Evolutionary conservation across 192 early-diverging fungal species (phyloP), one percentile per base, ranked within the genome.

Genomic region (Spinellus fusiger): DNA sequence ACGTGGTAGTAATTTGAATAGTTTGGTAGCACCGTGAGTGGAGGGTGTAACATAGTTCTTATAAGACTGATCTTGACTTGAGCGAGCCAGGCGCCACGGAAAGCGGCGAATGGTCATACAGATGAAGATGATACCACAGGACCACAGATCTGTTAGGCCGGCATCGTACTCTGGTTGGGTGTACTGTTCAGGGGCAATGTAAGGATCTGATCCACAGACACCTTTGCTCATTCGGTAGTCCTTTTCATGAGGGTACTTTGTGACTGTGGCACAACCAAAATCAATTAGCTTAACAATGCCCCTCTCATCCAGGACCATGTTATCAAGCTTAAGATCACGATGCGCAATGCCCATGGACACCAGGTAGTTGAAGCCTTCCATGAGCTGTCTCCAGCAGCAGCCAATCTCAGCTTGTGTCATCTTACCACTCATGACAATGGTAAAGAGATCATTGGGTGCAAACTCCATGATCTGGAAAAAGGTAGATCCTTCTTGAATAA

Each of bases 161-260:
- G 88, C 84, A 61, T 94, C 91, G 69, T 98, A 94, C 46, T 86
- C 82, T n/a, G 73, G 72, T 6, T 78, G 77, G 34, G 64, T 68
- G 61, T 90, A 87, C 22, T 83, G 78, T 69, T 97, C 96, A 34
- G 96, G 96, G 0, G 93, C 93, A 78, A 98, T 98, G 73, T 96
- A 98, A 8, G 96, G 96, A 37, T 94, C 96, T 9, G 89, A 92
- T 16, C 96, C 96, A 66, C 83, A 90, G 16, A 92, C 73, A 18
- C 94, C 96, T 75, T 67, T 66, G 5, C 71, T 72, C 65, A 82
- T 57, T 15, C 66, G 67, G 8, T 71, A 58, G 27, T 76, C 64
- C 7, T 66, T 73, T 60, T 89, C 84, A 76, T 90, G 96, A 12
- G 93, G 93, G 47, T 86, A 84, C 64, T 86, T 85, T 69, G 89